Evolutionary conservation across 2,329 filamentous ascomycete genomes (phyloP), one percentile per base, ranked within the genome.

Genomic region (Hymenoscyphus linearis): DNA sequence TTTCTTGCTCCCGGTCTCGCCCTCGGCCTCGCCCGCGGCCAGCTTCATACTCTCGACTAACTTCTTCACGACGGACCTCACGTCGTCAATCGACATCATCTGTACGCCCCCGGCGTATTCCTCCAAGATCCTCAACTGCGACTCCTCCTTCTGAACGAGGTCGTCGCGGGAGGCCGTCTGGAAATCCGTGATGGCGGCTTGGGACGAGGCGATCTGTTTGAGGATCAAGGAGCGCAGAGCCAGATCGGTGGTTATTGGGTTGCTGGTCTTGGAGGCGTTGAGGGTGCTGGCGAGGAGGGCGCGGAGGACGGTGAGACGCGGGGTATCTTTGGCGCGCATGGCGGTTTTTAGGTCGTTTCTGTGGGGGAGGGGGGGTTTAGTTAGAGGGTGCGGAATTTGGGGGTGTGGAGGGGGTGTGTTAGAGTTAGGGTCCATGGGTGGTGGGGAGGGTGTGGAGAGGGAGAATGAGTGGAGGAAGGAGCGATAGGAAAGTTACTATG

Each of bases 241-340:
- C 65, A 82, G 80, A 73, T 93, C 89, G 25, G 85, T 89, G 59
- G 77, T 79, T 70, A 93, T 84, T n/a, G 90, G 89, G 44, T 77
- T 79, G 44, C 80, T 71, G 14, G 88, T 91, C 76, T 93, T 93
- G 72, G 85, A 87, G 36, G 88, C 86, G 74, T 92, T 93, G 68
- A 87, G 85, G 64, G 88, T 85, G 64, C 88, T 83, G 35, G 88
- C 80, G 65, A 93, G 81, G 64, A 93, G 77, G 47, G 80, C 74
- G 67, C 90, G 87, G 55, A 93, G 80, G 40, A 90, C 88, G 44
- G 82, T 77, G 27, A 93, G 83, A 2, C 87, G 85, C 27, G 83
- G 77, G 27, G 79, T 75, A 71, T 89, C 85, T 74, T 87, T 88
- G 67, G 79, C 79, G 62, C 81, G 81, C 85, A 89, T 88, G 55